These are phyloP conservation scores for Coemansia sp. DNA, from an alignment of 192 early-diverging fungal species.

Conservation along the genomic window DNA sequence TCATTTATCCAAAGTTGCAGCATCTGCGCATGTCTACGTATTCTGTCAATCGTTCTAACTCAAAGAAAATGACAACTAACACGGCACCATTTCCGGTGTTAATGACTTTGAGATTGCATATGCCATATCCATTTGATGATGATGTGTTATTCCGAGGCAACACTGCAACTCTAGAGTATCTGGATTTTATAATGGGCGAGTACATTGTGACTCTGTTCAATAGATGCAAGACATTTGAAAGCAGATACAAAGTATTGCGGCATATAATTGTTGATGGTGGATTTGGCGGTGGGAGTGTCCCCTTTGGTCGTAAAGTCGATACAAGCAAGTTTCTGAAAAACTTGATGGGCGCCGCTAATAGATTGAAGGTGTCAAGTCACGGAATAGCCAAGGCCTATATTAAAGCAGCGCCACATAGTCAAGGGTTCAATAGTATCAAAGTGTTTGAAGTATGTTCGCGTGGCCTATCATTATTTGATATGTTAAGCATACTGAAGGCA, in stretches of 20 bases:
- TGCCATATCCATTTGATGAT: constrained; percentile 9
- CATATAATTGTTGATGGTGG: not conserved
- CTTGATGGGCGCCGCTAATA: not conserved
- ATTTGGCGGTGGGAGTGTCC: not conserved
- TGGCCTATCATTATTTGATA: not conserved
- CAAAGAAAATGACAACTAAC: not conserved
- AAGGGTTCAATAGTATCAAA: not conserved
- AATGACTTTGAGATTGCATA: not conserved
- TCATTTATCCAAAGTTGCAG: too few species aligned
- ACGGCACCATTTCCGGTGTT: not conserved
- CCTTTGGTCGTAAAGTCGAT: not conserved
- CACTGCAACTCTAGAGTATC: constrained; percentile 3
- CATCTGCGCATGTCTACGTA: not conserved
- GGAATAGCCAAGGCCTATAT: not conserved
- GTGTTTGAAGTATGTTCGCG: not conserved
- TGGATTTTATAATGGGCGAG: not conserved
- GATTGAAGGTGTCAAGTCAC: too few species aligned
- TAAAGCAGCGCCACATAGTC: not conserved
- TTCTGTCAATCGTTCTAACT: too few species aligned
- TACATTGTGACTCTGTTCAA: not conserved
- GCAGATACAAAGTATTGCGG: not conserved
- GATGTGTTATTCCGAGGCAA: constrained; percentile 13
- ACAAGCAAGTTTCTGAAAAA: not conserved
- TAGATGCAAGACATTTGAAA: not conserved
- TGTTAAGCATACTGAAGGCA: not conserved